Evolutionary conservation across 2,329 filamentous ascomycete species (phyloP).

Genomic region (Didymella lethalis): DNA sequence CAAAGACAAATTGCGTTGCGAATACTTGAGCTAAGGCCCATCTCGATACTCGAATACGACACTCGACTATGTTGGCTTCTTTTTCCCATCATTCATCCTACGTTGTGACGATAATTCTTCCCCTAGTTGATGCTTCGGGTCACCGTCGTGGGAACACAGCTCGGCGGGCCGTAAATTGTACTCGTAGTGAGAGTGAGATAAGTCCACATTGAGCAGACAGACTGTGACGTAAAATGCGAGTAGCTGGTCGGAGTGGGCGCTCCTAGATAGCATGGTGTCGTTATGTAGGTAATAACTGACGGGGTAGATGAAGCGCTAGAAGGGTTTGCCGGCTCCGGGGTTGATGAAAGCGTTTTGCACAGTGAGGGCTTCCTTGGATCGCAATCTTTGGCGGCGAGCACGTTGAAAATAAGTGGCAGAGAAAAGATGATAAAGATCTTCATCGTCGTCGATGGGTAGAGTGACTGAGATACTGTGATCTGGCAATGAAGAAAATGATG

Average conservation of each 20-base stretch:
- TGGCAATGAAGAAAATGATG: no score
- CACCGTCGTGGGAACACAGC: slow-evolving; percentile 6
- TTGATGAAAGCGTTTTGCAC: no score
- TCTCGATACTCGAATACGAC: background rate
- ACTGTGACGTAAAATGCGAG: background rate
- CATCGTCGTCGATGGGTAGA: no score
- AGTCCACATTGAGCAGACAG: slow-evolving; percentile 4
- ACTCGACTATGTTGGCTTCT: background rate
- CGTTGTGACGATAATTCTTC: background rate
- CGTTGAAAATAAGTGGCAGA: no score
- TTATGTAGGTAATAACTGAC: background rate
- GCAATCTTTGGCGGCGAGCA: no score
- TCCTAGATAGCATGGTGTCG: slow-evolving; percentile 6
- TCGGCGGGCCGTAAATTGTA: slow-evolving; percentile 1
- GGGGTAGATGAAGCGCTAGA: background rate
- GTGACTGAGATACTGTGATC: no score
- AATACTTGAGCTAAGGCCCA: background rate
- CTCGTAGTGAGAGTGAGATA: slow-evolving; percentile 6
- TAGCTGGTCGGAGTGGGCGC: background rate
- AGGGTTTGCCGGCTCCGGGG: no score
- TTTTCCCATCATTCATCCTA: background rate
- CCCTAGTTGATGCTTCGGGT: background rate
- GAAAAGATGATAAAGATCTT: no score
- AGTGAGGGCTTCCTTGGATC: no score
- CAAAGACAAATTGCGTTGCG: background rate